These are phyloP conservation scores for Trifolium pratense DNA, from an alignment of 306 rosid genomes.

Conservation along the genomic window DNA sequence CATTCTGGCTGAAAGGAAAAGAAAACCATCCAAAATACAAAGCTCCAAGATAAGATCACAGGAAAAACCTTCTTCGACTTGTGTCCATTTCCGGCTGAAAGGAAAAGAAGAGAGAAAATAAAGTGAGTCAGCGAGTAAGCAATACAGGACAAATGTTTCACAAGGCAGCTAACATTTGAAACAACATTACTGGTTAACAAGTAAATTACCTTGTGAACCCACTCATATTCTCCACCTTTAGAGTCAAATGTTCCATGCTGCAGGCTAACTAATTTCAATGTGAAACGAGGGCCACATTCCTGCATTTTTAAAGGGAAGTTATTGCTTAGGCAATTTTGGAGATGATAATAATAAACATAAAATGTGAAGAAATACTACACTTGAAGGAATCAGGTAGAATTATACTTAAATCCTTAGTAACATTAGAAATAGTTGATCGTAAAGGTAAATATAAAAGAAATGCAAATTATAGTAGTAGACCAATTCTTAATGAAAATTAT, in stretches of 20 bases:
- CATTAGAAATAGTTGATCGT: not conserved
- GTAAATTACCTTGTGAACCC: constrained; percentile 90
- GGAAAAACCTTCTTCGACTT: constrained; percentile 94
- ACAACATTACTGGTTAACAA: constrained; percentile 13
- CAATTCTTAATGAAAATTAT: constrained; percentile 3
- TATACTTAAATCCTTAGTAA: not conserved
- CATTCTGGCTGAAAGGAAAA: constrained; percentile 75
- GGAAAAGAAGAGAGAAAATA: constrained; percentile 10
- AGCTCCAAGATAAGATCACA: constrained; percentile 51
- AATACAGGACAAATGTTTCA: constrained; percentile 10
- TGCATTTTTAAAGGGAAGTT: constrained; percentile 41
- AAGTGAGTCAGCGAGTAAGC: constrained; percentile 15
- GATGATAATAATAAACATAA: not conserved
- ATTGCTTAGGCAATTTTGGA: constrained; percentile 18
- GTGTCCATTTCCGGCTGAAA: constrained; percentile 97
- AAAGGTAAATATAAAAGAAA: constrained; percentile 16
- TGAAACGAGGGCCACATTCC: constrained; percentile 97
- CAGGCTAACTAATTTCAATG: constrained; percentile 75
- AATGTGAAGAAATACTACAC: constrained; percentile 10
- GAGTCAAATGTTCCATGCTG: constrained; percentile 91
- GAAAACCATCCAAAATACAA: not conserved
- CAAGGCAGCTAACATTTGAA: constrained; percentile 5
- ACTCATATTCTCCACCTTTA: constrained; percentile 86
- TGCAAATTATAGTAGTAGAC: constrained; percentile 21
- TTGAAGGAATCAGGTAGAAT: constrained; percentile 30